These are phyloP conservation scores for Colletotrichum sp. DNA, from an alignment of 2,329 filamentous ascomycete genomes.

Conservation along the genomic window DNA sequence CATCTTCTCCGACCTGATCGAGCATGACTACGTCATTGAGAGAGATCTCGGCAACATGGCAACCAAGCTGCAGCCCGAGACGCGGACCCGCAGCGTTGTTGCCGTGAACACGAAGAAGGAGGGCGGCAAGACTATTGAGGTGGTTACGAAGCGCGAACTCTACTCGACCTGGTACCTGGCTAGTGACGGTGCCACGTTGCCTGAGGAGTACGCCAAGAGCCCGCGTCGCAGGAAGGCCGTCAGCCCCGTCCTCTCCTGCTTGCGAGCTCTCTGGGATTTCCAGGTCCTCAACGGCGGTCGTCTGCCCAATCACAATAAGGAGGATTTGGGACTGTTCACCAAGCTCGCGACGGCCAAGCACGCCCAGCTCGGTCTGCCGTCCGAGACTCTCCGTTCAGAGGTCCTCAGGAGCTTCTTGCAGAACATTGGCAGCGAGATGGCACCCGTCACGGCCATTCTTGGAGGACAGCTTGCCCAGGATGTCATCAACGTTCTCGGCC, in stretches of 20 bases:
- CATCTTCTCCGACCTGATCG: conserved; percentile 91
- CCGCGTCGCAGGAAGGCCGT: conserved; percentile 76
- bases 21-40: conserved; percentile 89
- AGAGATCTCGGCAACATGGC: conserved; percentile 79
- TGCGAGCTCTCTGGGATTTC: conserved; percentile 92
- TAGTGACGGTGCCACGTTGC: conserved; percentile 75
- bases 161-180: conserved; percentile 91
- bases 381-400: conserved; percentile 69
- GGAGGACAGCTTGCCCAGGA: conserved; percentile 94
- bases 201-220: conserved; percentile 67
- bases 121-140: conserved; percentile 75
- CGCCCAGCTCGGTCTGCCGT: conserved; percentile 72
- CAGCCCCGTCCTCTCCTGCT: conserved; percentile 82
- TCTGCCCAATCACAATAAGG: conserved; percentile 58
- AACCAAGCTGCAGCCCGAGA: conserved; percentile 68
- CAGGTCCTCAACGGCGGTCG: conserved; percentile 61
- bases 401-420: conserved; percentile 86
- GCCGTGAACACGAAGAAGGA: conserved; percentile 74
- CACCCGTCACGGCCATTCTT: conserved; percentile 86
- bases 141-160: conserved; percentile 88
- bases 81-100: conserved; percentile 77
- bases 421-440: conserved; percentile 83
- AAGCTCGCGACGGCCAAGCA: conserved; percentile 79
- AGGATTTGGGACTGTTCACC: conserved; percentile 79
- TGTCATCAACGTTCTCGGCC: conserved; percentile 93